Conservation (phyloP, 345 rosid genomes). For the Melaleuca alternifolia region DNA sequence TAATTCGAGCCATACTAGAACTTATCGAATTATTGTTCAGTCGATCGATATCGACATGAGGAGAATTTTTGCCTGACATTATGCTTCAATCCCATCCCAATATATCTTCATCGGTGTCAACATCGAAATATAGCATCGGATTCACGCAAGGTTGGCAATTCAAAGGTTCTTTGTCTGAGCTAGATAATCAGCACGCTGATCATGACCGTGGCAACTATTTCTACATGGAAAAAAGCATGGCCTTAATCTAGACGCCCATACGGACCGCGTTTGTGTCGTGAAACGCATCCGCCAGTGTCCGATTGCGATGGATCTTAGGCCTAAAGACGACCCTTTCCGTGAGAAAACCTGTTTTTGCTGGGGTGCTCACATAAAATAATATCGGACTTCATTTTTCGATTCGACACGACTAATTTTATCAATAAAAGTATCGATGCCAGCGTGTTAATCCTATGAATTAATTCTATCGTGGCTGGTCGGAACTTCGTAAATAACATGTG, state of each 20-base stretch:
- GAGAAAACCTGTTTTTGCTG: too few relatives aligned
- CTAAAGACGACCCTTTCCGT: too few relatives aligned
- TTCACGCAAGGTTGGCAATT: not conserved
- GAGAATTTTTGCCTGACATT: not conserved
- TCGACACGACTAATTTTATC: not conserved
- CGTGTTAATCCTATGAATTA: rapidly evolving
- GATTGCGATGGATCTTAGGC: too few relatives aligned
- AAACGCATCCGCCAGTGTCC: too few relatives aligned
- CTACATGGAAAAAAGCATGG: not conserved
- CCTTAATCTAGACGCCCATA: not conserved
- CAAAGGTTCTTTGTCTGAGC: not conserved
- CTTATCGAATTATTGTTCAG: not conserved
- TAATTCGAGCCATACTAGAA: not conserved
- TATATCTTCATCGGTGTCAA: too few relatives aligned
- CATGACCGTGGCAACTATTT: not conserved
- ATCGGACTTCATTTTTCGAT: too few relatives aligned
- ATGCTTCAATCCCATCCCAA: not conserved
- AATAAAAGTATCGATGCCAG: not conserved
- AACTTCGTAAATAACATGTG: too few relatives aligned
- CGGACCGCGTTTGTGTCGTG: not conserved
- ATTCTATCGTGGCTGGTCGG: not conserved
- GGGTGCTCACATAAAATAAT: too few relatives aligned
- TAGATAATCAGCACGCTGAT: not conserved
- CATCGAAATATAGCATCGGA: not conserved
- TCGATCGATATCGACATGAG: not conserved